These are phyloP conservation scores for Osmanthus fragrans DNA, from an alignment of 257 asterid genomes.

Conservation along the genomic window DNA sequence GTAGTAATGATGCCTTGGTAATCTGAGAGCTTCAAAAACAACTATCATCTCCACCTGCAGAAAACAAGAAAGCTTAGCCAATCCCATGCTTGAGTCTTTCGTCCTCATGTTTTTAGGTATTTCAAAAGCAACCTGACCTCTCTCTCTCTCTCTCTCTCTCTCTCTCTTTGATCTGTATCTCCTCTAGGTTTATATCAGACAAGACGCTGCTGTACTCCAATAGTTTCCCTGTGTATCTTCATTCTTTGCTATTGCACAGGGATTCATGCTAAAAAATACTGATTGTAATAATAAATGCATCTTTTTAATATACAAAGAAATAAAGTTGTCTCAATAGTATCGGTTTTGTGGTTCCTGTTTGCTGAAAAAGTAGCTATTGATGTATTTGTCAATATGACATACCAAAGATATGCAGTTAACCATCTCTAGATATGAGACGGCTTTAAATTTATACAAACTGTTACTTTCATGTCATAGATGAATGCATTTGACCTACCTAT, in stretches of 20 bases:
- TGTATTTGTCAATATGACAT: neutral
- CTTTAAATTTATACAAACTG: neutral
- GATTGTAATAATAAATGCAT: neutral
- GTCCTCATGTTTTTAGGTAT: neutral
- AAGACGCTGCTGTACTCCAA: neutral
- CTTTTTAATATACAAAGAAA: neutral
- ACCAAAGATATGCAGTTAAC: constrained; percentile 4
- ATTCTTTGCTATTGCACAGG: too few relatives aligned
- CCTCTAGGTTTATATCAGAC: neutral
- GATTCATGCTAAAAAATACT: neutral
- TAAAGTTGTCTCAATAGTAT: neutral
- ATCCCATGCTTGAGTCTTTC: neutral
- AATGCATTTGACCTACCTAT: constrained; percentile 1
- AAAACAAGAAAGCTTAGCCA: neutral
- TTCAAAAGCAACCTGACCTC: neutral
- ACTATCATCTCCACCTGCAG: neutral
- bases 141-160: neutral
- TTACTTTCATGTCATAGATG: constrained; percentile 1
- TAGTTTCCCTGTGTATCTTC: neutral
- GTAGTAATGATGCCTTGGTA: neutral
- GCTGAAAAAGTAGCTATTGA: neutral
- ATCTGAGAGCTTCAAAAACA: neutral
- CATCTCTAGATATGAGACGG: neutral
- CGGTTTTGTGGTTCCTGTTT: neutral
- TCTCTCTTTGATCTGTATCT: too few relatives aligned